These are phyloP conservation scores for Bremia lactucae DNA, from an alignment of 352 stramenopile genomes.

Conservation along the genomic window DNA sequence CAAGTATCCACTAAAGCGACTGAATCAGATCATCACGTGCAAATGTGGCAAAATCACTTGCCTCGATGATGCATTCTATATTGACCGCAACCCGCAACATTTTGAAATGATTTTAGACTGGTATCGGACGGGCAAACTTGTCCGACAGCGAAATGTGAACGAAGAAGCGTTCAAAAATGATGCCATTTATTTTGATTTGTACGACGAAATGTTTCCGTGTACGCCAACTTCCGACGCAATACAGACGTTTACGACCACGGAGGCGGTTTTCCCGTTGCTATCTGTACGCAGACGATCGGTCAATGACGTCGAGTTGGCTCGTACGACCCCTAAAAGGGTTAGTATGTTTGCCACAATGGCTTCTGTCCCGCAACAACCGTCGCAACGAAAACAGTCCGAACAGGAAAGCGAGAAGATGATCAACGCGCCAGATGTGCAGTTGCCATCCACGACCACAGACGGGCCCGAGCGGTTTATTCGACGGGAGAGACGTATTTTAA, in stretches of 20 bases:
- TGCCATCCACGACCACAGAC: constrained; percentile 3
- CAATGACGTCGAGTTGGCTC: constrained; percentile 19
- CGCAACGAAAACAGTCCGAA: constrained; percentile 1
- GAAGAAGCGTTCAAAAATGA: constrained; percentile 42
- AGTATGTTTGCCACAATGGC: constrained; percentile 26
- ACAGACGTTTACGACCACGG: constrained; percentile 8
- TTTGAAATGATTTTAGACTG: constrained; percentile 71
- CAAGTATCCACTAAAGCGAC: constrained; percentile 46
- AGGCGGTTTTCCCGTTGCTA: too few relatives aligned
- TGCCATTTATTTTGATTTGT: constrained; percentile 59
- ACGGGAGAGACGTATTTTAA: constrained; percentile 21
- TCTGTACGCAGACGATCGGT: constrained; percentile 17
- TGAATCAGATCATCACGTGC: constrained; percentile 51
- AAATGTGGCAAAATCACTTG: constrained; percentile 36
- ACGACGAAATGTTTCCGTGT: constrained; percentile 37
- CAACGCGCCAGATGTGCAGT: constrained; percentile 7
- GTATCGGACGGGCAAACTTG: constrained; percentile 48
- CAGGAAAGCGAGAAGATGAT: neutral
- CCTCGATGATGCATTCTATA: constrained; percentile 41
- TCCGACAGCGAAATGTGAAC: constrained; percentile 31
- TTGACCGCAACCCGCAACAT: constrained; percentile 59
- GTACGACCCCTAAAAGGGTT: constrained; percentile 10
- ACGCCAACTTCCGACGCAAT: constrained; percentile 4
- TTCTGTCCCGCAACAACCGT: constrained; percentile 1
- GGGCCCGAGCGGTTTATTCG: constrained; percentile 28